These are phyloP conservation scores for Primulina tabacum DNA, from an alignment of 257 asterid genomes.

Conservation along the genomic window DNA sequence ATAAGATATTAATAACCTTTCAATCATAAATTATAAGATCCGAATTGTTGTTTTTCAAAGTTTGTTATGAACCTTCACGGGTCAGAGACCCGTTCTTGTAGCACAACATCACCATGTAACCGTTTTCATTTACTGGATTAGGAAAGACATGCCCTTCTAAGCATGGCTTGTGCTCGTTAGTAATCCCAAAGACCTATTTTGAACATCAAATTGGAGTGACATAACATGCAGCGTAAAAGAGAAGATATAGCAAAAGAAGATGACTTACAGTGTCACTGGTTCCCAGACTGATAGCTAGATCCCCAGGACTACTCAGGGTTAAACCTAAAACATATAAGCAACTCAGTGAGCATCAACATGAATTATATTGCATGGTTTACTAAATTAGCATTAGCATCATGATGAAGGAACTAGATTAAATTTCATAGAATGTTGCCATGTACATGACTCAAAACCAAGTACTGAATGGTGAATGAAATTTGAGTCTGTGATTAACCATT, in stretches of 20 bases:
- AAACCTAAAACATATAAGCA: constrained; percentile 44
- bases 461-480: background rate
- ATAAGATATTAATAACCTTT: constrained; percentile 9
- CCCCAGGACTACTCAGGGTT: constrained; percentile 81
- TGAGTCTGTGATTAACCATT: background rate
- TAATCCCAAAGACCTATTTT: constrained; percentile 70
- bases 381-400: background rate
- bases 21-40: constrained; percentile 7
- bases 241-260: constrained; percentile 12
- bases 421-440: too few relatives aligned
- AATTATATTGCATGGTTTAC: background rate
- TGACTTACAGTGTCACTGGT: constrained; percentile 88
- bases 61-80: constrained; percentile 67
- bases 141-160: constrained; percentile 95
- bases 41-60: background rate
- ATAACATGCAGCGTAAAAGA: background rate
- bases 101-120: constrained; percentile 90
- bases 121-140: constrained; percentile 72
- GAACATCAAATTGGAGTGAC: constrained; percentile 3
- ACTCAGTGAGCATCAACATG: constrained; percentile 12
- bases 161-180: constrained; percentile 66
- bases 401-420: constrained; percentile 1
- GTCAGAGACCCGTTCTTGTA: constrained; percentile 94
- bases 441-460: background rate
- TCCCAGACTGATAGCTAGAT: constrained; percentile 91